These are phyloP conservation scores for Pseudogymnoascus sp. DNA, from an alignment of 2,329 filamentous ascomycete species.

Conservation along the genomic window DNA sequence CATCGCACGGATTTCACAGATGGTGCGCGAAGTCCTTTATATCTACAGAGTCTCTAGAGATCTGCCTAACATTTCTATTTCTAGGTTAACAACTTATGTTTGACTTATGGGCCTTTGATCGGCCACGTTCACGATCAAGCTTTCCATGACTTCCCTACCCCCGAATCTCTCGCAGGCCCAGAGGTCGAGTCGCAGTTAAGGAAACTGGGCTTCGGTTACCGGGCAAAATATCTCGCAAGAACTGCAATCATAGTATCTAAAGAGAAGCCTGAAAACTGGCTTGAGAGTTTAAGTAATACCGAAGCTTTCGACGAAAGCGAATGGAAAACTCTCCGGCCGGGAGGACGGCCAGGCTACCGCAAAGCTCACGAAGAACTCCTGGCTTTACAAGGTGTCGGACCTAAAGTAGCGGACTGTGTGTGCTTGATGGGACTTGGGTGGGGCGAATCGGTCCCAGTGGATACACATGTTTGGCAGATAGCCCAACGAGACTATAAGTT, in stretches of 20 bases:
- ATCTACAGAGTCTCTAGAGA: neutral
- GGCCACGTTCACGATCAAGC: conserved; percentile 60
- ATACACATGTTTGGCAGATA: conserved; percentile 99
- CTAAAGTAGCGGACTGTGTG: conserved; percentile 95
- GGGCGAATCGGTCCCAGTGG: conserved; percentile 90
- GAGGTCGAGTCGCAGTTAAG: conserved; percentile 76
- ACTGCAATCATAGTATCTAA: conserved; percentile 70
- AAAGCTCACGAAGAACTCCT: conserved; percentile 75
- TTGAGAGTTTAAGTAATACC: conserved; percentile 71
- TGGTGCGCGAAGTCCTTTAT: conserved; percentile 48
- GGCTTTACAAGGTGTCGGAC: conserved; percentile 77
- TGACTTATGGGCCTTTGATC: conserved; percentile 73
- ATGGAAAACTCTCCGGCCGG: conserved; percentile 41
- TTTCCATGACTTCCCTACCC: conserved; percentile 82
- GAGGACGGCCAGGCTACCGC: conserved; percentile 56
- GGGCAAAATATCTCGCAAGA: conserved; percentile 84
- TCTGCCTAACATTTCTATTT: neutral
- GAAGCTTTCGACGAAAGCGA: conserved; percentile 42
- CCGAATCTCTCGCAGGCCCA: conserved; percentile 62
- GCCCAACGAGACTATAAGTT: conserved; percentile 94
- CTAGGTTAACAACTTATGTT: conserved; percentile 77
- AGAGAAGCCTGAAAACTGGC: conserved; percentile 65
- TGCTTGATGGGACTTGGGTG: conserved; percentile 94
- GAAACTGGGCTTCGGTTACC: conserved; percentile 84
- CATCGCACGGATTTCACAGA: conserved; percentile 87